Evolutionary conservation across 495 filamentous ascomycete genomes (phyloP).

Genomic region (Chlorociboria aeruginascens): DNA sequence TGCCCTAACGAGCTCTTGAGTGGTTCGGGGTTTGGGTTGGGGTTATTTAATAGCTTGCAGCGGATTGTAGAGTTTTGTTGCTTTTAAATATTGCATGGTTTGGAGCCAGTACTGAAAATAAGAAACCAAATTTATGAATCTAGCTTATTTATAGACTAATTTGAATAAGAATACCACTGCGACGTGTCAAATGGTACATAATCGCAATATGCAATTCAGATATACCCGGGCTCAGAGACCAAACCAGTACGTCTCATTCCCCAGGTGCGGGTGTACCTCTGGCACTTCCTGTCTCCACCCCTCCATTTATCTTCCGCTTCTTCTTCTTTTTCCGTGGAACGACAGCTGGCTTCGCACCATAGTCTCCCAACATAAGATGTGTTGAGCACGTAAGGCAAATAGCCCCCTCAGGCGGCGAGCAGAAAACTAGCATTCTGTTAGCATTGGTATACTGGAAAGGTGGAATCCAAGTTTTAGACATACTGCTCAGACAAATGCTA

Average conservation of each 20-base stretch:
- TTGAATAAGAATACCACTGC: too few relatives aligned
- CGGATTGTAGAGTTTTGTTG: too few relatives aligned
- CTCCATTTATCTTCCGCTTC: constrained; percentile 40
- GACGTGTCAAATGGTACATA: too few relatives aligned
- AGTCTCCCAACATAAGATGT: constrained; percentile 61
- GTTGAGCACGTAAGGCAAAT: constrained; percentile 89
- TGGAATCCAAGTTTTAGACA: constrained; percentile 15
- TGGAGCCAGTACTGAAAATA: too few relatives aligned
- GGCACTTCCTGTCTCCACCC: constrained; percentile 29
- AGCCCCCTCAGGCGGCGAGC: constrained; percentile 49
- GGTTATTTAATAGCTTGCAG: too few relatives aligned
- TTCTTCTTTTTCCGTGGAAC: constrained; percentile 63
- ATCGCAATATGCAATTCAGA: too few relatives aligned
- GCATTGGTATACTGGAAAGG: not conserved
- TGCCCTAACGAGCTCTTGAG: too few relatives aligned
- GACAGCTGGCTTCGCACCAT: constrained; percentile 64
- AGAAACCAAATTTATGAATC: too few relatives aligned
- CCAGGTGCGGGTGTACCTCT: constrained; percentile 27
- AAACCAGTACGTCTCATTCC: constrained; percentile 3
- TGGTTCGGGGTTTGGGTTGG: too few relatives aligned
- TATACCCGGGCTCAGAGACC: too few relatives aligned
- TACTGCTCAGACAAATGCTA: constrained; percentile 84
- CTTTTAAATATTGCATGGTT: too few relatives aligned
- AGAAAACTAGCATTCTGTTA: constrained; percentile 37
- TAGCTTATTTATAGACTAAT: too few relatives aligned